Base-by-base conservation (phyloP, 768 basidiomycete species). In the Russula griseocarnosa region DNA sequence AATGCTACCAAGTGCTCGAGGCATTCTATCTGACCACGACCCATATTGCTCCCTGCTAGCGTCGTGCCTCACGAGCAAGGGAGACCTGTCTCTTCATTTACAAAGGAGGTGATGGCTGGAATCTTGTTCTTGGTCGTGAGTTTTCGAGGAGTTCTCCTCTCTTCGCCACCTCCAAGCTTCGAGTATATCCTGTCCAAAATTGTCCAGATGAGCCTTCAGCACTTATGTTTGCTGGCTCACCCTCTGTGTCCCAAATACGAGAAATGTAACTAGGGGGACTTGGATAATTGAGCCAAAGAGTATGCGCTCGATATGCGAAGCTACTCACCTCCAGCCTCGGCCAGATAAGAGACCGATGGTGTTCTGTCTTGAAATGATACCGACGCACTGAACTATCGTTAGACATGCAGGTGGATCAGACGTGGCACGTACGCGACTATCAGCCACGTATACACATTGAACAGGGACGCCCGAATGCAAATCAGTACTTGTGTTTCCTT, bases 221-320 rank as follows among this genome's bases (percentile, higher is more conserved):
- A 34, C n/a, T 40, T 36, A n/a, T 36, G 44, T 53, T 55, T 28
- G n/a, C 20, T 47, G 50, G 16, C 73, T 50, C 62, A 80, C 84
- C 76, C 74, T 77, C 65, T 82, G 82, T 8, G 77, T 73, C 34
- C 79, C 83, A 68, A 85, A 82, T 6, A 83, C 70, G 38, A 82
- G 55, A 55, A 79, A 76, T 3, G 80, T 79, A 0, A 73, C 76
- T 20, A 84, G 69, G 0, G 84, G 84, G 26, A 86, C 83, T 84
- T 84, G 60, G 11, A 13, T 28, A 40, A 44, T 52, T 22, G 10
- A 26, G 34, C 53, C 52, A 60, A 61, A 57, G 11, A 60, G 7
- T 55, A 69, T 52, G 68, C 22, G 24, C 16, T 10, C 42, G 8
- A 13, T 49, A 18, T n/a, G 5, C 20, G 13, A 14, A 54, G 49